Base-by-base conservation (phyloP, 1,284 basidiomycete genomes). In the Exsudoporus floridanus region DNA sequence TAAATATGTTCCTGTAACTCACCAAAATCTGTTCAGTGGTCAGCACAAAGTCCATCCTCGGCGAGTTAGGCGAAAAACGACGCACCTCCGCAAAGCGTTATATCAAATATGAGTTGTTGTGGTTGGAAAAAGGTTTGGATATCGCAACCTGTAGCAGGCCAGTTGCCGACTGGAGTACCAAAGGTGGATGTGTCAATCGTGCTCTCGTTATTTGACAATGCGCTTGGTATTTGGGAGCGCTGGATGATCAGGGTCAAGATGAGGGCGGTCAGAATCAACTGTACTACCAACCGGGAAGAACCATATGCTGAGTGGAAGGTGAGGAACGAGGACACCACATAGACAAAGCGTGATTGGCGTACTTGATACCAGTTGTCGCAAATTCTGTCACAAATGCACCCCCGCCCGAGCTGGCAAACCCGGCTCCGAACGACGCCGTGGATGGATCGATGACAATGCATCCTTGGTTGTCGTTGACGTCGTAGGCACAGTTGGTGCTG, bases 351-450 rank as follows among this genome's bases (percentile, higher is more conserved):
- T 31, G 5, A 40, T 58, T 63, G 19, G 69, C 80, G 61, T 61
- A 86, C 84, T 79, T 83, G 30, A 89, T 82, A 16, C 84, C 87
- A 42, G 62, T 73, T 19, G 76, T 70, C 1, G 86, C 83, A 59
- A 83, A 82, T 69, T 90, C 87, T 6, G 86, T 84, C 25, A 89
- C 82, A 59, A 79, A 91, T 16, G 88, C 77, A 14, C 90, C 89
- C 28, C 90, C 90, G 13, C 82, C 81, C 5, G 76, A 77, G 4
- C 70, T 69, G 7, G 84, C 82, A 63, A 92, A 91, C 2, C 70
- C 81, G 34, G 75, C 73, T 21, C 88, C 89, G 59, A 87, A 90
- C 9, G 81, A 83, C 5, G 73, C 70, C 1, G 75, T 61, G 40
- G 75, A 76, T 2, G 79, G 76, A 62, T 83, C 80, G 7, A 72